Percentiles rank a stretch among this genome's conserved stretches.
Conservation (phyloP, 139 green algal species). For the Klebsormidium nitens region DNA sequence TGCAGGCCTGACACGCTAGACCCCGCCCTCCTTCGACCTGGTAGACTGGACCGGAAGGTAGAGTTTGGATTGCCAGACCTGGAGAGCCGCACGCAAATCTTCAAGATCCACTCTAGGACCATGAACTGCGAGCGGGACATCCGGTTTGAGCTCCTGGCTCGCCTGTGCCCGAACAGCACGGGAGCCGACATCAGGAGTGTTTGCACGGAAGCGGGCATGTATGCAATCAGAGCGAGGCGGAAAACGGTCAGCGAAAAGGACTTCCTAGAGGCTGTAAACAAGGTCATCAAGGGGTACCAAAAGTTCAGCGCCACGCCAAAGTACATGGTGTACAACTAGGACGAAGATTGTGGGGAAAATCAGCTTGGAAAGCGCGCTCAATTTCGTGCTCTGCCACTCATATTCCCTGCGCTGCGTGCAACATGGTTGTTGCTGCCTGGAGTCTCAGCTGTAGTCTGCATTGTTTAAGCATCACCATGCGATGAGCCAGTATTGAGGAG, state of each 20-base stretch:
- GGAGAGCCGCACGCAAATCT: slow-evolving; percentile 91
- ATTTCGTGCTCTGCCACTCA: too few relatives aligned
- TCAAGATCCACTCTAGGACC: slow-evolving; percentile 93
- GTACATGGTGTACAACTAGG: slow-evolving; percentile 94
- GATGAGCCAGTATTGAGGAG: too few relatives aligned
- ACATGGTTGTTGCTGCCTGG: too few relatives aligned
- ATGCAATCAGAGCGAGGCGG: slow-evolving; percentile 75
- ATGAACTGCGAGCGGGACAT: slow-evolving; percentile 98
- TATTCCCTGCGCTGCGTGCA: too few relatives aligned
- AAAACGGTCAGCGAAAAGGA: slow-evolving; percentile 99
- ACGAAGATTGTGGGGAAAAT: too few relatives aligned
- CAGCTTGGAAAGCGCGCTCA: too few relatives aligned
- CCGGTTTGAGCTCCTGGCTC: slow-evolving; percentile 81
- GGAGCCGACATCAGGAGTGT: slow-evolving; percentile 91
- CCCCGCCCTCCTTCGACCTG: slow-evolving; percentile 89
- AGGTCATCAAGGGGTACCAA: slow-evolving; percentile 97
- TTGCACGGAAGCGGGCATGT: slow-evolving; percentile 96
- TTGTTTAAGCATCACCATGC: too few relatives aligned
- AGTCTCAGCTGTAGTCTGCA: too few relatives aligned
- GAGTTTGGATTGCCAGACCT: slow-evolving; percentile 97
- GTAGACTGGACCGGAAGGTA: slow-evolving; percentile 94
- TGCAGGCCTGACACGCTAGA: slow-evolving; percentile 91
- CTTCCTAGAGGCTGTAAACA: slow-evolving; percentile 97
- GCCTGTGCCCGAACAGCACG: slow-evolving; percentile 92
- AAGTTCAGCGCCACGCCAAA: slow-evolving; percentile 97